Evolutionary conservation across 163 green algal species (phyloP), one percentile per base, ranked within the genome.

Genomic region (Chlamydomonas reinhardtii): DNA sequence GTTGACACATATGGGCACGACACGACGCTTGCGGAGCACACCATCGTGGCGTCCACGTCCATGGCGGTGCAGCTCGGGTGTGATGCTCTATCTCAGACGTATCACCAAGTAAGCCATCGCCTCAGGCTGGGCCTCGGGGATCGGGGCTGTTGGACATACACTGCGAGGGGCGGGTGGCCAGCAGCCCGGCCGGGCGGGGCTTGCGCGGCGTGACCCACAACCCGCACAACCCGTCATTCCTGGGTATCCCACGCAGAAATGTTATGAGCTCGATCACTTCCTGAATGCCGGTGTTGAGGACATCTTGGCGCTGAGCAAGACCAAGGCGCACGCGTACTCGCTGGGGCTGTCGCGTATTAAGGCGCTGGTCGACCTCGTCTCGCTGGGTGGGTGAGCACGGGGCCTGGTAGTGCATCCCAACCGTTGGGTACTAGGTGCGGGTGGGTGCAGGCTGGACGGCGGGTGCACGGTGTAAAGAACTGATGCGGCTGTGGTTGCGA

Each of bases 271-370:
- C 3, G 79, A 85, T 15, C 79, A 85, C 70, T 27, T 4, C 0
- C 77, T 78, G 22, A 77, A 85, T 37, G 25, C 59, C 20, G 79
- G 66, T 1, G 4, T 77, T 9, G 5, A 78, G 0, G 79, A 77
- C 52, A 25, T 70, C 14, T 12, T 76, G 0, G 31, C 43, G 5
- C 0, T 77, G 6, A 72, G 32, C 54, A 20, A 25, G 20, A 77
- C 4, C 15, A 77, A 77, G 34, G 52, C 12, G 34, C 79, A 78
- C 34, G 79, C 79, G 5, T 77, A 77, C 32, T 73, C 68, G 14
- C 27, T 85, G n/a, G 79, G 68, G 5, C 52, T 85, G 0, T 71
- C 43, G n/a, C 69, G 79, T 43, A 85, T 85, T 34, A 85, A 85
- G 66, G 4, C n/a, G 12, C 16, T 76, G 22, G 48, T 76, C 22